phyloP scores from a whole-genome alignment of 2,329 filamentous ascomycete species.

The Lizonia empirigonia region DNA sequence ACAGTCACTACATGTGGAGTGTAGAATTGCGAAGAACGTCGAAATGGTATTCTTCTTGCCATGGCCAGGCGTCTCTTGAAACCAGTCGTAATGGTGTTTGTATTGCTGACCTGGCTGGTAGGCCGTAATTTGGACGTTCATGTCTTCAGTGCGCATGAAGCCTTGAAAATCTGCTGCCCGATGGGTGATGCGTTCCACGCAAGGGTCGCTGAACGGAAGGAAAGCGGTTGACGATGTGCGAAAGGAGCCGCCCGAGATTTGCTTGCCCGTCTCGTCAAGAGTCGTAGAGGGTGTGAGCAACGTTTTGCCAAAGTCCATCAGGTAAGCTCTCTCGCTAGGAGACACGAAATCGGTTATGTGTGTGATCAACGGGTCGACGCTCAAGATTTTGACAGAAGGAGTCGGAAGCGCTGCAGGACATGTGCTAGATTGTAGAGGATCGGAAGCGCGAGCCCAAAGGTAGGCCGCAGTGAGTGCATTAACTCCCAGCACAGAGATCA shows the following conservation, averaged over 20 bases:
- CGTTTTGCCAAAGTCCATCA: not conserved
- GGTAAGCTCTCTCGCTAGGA: not conserved
- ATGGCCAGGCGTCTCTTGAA: not conserved
- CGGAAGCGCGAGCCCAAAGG: not conserved
- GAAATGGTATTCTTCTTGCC: not conserved
- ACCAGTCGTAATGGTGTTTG: slow-evolving; percentile 7
- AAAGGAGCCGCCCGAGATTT: not conserved
- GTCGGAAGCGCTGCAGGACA: not conserved
- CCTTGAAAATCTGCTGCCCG: slow-evolving; percentile 1
- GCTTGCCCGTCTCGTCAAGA: not conserved
- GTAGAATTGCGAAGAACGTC: slow-evolving; percentile 5
- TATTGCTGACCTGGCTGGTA: slow-evolving; percentile 3
- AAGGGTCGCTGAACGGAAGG: not conserved
- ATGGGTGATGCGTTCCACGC: not conserved
- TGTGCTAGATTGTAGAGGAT: not conserved
- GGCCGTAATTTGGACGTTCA: slow-evolving; percentile 3
- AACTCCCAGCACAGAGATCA: not conserved
- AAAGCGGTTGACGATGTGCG: not conserved
- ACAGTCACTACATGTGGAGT: not conserved
- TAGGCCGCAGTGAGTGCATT: not conserved
- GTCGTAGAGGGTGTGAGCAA: not conserved
- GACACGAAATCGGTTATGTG: slow-evolving; percentile 4
- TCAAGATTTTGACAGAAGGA: not conserved
- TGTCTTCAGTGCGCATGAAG: not conserved
- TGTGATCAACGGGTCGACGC: slow-evolving; percentile 1